These are phyloP conservation scores for Candida labiduridarum DNA, from an alignment of 1,139 yeast species.

Conservation along the genomic window DNA sequence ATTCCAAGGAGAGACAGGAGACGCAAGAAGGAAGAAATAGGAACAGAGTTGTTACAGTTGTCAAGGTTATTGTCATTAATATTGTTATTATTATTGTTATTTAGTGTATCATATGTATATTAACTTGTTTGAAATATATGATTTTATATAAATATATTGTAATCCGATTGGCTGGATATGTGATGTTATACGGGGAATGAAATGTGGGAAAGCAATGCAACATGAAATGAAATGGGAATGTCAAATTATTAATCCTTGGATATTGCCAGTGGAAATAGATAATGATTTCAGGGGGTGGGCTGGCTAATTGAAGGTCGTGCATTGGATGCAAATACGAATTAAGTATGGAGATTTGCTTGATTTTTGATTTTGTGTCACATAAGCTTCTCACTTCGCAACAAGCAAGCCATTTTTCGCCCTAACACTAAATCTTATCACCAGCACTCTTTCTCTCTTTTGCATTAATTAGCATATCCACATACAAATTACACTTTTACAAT, in stretches of 20 bases:
- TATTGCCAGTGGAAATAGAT: background rate
- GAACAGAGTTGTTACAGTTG: too few relatives aligned
- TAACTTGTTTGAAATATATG: background rate
- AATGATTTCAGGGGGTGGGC: background rate
- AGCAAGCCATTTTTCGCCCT: conserved; percentile 8
- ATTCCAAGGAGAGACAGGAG: too few relatives aligned
- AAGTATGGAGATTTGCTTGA: too few relatives aligned
- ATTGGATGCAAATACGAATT: too few relatives aligned
- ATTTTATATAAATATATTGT: background rate
- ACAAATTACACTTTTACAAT: too few relatives aligned
- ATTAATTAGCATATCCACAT: background rate
- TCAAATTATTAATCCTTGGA: too few relatives aligned
- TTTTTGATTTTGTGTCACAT: conserved; percentile 2
- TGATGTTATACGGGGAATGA: background rate
- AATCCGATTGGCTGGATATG: background rate
- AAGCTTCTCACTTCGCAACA: conserved; percentile 3
- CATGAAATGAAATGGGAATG: too few relatives aligned
- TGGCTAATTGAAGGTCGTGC: background rate
- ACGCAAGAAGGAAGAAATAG: too few relatives aligned
- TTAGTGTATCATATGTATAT: background rate
- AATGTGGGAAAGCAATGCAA: too few relatives aligned
- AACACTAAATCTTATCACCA: background rate
- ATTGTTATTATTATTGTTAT: background rate
- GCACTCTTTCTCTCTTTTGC: background rate
- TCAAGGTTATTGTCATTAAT: too few relatives aligned